Percentiles rank a stretch among this genome's conserved stretches.
Conservation (phyloP, 192 early-diverging fungal species). For the Spizellomyces punctatus region DNA sequence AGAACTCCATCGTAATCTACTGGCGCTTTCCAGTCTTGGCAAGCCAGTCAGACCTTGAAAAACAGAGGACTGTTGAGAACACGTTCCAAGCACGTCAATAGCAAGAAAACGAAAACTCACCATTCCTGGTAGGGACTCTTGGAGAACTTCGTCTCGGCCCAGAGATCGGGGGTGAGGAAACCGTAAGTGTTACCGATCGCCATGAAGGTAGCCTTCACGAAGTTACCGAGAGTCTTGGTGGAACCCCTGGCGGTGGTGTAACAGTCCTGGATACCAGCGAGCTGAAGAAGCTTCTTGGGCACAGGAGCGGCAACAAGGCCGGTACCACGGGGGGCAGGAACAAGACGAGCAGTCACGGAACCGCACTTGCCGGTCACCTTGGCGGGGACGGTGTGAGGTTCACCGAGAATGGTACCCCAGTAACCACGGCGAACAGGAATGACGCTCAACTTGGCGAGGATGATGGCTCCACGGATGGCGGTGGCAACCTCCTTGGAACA, state of each 20-base stretch:
- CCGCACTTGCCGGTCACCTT: slow-evolving; percentile 77
- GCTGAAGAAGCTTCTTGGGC: slow-evolving; percentile 95
- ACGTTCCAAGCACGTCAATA: not conserved
- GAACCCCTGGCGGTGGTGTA: slow-evolving; percentile 96
- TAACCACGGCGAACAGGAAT: slow-evolving; percentile 98
- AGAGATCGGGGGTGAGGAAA: slow-evolving; percentile 96
- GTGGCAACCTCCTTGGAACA: slow-evolving; percentile 99
- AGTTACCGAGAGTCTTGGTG: slow-evolving; percentile 99
- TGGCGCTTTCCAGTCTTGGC: slow-evolving; percentile 51
- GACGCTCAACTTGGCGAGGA: slow-evolving; percentile 97
- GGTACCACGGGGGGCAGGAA: slow-evolving; percentile 99
- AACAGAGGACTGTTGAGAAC: not conserved
- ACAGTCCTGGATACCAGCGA: slow-evolving; percentile 97
- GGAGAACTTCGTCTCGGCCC: slow-evolving; percentile 86
- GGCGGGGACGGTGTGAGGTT: slow-evolving; percentile 96
- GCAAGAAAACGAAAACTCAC: not conserved
- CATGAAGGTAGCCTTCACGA: slow-evolving; percentile 98
- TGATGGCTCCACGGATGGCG: slow-evolving; percentile 97
- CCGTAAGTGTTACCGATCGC: slow-evolving; percentile 97
- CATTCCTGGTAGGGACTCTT: slow-evolving; percentile 90
- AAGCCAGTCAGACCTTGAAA: slow-evolving; percentile 45
- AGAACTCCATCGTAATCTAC: slow-evolving; percentile 3
- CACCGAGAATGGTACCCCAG: slow-evolving; percentile 96
- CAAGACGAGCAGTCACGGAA: slow-evolving; percentile 87
- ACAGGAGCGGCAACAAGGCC: slow-evolving; percentile 96